Conservation (phyloP, 306 rosid genomes). For the Echinosophora koreensis region DNA sequence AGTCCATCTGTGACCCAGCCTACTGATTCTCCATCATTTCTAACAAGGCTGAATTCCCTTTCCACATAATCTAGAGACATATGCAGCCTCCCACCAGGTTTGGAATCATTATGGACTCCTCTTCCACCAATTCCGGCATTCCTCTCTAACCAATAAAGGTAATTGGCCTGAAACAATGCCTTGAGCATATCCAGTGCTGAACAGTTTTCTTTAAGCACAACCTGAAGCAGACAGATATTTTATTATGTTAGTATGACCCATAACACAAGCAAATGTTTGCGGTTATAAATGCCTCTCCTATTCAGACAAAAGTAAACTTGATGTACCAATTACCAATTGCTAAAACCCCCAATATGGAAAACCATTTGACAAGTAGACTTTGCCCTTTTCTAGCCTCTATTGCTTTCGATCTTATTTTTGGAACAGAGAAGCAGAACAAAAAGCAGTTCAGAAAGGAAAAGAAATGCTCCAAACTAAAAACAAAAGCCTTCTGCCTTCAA, state of each 20-base stretch:
- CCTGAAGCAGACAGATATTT: conserved; percentile 59
- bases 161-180: conserved; percentile 89
- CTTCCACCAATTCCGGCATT: conserved; percentile 77
- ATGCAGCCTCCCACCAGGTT: conserved; percentile 80
- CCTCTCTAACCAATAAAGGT: conserved; percentile 86
- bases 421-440: conserved; percentile 3
- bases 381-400: background rate
- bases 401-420: background rate
- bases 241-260: conserved; percentile 31
- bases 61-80: conserved; percentile 77
- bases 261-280: conserved; percentile 18
- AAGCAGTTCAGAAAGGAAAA: conserved; percentile 5
- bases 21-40: conserved; percentile 69
- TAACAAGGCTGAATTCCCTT: conserved; percentile 80
- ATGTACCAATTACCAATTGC: background rate
- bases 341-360: background rate
- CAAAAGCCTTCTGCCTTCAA: conserved; percentile 19
- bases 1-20: conserved; percentile 91
- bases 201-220: conserved; percentile 83
- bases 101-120: conserved; percentile 68
- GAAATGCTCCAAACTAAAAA: background rate
- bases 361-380: background rate
- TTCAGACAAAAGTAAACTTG: background rate
- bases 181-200: conserved; percentile 86
- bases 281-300: conserved; percentile 9